Base-by-base conservation (phyloP, 1,284 basidiomycete genomes). In the Neotropicomus parvogracilis region DNA sequence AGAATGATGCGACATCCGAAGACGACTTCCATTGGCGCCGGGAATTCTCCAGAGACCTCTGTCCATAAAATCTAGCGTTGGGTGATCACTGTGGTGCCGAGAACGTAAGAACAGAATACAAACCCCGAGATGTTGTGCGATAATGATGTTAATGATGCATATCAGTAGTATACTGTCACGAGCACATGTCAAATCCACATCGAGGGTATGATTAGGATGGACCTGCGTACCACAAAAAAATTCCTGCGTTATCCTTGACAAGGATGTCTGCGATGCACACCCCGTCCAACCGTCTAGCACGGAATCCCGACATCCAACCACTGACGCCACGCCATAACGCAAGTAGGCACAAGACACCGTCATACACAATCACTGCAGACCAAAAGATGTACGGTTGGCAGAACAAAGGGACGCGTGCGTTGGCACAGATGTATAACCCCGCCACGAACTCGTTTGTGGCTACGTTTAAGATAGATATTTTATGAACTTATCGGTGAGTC, bases 201-300 rank as follows among this genome's bases (percentile, higher is more conserved):
- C 13, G 16, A 17, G 13, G n/a, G 14, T 4, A 17, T 11, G 8
- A 37, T 10, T 8, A 9, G 40, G 5, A 3, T 6, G 45, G 28
- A 2, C 4, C 24, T n/a, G 11, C 58, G 28, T 41, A 59, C 58
- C 53, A 57, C 26, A 57, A 5, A 37, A 59, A 63, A 28, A 63
- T 61, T 16, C 36, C 29, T 6, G 16, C 19, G 6, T 54, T 60
- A 6, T 44, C 60, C 28, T 43, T 59, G 32, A 61, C 8, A 5
- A 59, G 46, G 11, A 31, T 16, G 5, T 46, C 44, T 29, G 53
- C 10, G 5, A 63, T 19, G 14, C 14, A 28, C 1, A 50, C 35
- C 2, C 48, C 39, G 10, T 50, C 28, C 6, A 31, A 24, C 26
- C 39, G 37, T 27, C 19, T 40, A 2, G 38, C 17, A 4, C 16